These are phyloP conservation scores for Cubamyces lactineus DNA, from an alignment of 768 basidiomycete species.

Conservation along the genomic window DNA sequence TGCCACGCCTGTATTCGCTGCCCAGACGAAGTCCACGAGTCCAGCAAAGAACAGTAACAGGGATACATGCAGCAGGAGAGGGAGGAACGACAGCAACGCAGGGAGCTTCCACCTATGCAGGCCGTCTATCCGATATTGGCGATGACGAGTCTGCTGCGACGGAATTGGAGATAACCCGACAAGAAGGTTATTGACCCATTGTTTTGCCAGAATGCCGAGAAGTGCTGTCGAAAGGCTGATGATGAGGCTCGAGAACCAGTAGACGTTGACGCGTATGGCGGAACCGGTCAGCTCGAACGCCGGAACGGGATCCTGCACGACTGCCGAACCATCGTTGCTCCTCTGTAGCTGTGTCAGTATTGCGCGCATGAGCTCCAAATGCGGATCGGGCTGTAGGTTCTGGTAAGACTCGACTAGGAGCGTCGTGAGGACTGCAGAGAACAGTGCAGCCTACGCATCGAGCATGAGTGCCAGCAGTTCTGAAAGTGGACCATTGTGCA, in stretches of 20 bases:
- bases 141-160: constrained; percentile 45
- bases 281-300: constrained; percentile 30
- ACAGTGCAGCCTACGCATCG: constrained; percentile 34
- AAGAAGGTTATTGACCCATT: constrained; percentile 47
- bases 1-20: constrained; percentile 28
- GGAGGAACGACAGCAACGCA: constrained; percentile 45
- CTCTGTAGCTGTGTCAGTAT: background rate
- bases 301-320: background rate
- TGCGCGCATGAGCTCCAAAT: constrained; percentile 12
- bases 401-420: constrained; percentile 33
- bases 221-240: constrained; percentile 49
- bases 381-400: constrained; percentile 25
- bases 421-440: constrained; percentile 35
- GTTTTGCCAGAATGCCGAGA: constrained; percentile 49
- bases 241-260: constrained; percentile 44
- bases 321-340: too few relatives aligned
- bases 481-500: too few relatives aligned
- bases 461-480: too few relatives aligned
- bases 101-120: constrained; percentile 44
- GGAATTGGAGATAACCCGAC: constrained; percentile 33
- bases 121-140: constrained; percentile 45
- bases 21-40: constrained; percentile 46
- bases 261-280: constrained; percentile 42
- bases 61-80: constrained; percentile 51
- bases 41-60: constrained; percentile 55